A percentile compares a stretch with the other conserved stretches of the same genome.
Conservation (phyloP, 164 flowering plant genomes). For the Malania oleifera region DNA sequence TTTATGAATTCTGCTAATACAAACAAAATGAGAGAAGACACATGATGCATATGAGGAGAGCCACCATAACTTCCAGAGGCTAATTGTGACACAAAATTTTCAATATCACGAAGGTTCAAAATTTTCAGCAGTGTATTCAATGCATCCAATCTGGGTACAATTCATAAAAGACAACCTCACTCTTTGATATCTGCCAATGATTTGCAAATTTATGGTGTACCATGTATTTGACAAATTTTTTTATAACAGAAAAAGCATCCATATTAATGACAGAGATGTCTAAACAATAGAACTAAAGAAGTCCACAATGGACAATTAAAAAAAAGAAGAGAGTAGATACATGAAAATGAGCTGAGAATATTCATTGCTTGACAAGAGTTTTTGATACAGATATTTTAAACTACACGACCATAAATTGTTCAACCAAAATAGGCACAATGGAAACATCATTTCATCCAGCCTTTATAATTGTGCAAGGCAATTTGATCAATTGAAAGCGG, state of each 20-base stretch:
- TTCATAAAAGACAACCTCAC: too few relatives aligned
- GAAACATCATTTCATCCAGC: conserved; percentile 19
- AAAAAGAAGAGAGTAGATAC: background rate
- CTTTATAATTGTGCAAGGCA: conserved; percentile 24
- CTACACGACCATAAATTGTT: conserved; percentile 20
- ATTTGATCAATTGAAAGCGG: conserved; percentile 8
- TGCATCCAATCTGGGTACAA: too few relatives aligned
- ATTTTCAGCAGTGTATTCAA: background rate
- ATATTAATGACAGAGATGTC: background rate
- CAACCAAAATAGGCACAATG: conserved; percentile 16
- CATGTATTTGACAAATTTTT: background rate
- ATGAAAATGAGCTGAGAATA: conserved; percentile 9
- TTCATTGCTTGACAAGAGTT: conserved; percentile 28
- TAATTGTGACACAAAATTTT: conserved; percentile 3
- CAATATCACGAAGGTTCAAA: background rate
- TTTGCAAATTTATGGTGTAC: background rate
- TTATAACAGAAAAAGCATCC: background rate
- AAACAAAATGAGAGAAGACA: background rate
- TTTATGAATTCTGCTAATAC: background rate
- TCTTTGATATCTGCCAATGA: background rate
- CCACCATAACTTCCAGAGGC: background rate
- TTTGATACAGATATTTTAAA: conserved; percentile 26
- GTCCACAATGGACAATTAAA: background rate
- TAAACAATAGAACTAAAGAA: background rate
- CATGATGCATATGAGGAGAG: background rate